Conservation (phyloP, 306 rosid genomes). For the Prunus fruticosa region DNA sequence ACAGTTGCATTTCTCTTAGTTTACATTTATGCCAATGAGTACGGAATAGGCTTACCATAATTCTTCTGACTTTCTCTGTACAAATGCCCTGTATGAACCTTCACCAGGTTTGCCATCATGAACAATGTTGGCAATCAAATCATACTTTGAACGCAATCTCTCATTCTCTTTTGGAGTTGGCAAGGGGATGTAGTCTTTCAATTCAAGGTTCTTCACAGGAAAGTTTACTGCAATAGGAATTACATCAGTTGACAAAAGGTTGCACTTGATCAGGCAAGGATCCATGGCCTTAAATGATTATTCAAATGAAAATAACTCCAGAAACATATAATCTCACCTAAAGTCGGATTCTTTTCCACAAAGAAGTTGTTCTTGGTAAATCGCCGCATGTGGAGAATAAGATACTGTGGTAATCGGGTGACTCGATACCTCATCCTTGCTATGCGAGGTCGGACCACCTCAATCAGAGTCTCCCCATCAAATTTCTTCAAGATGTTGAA, state of each 20-base stretch:
- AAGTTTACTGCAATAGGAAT: slow-evolving; percentile 65
- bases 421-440: slow-evolving; percentile 93
- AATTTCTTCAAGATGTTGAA: slow-evolving; percentile 94
- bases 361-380: slow-evolving; percentile 95
- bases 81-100: slow-evolving; percentile 87
- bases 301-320: not conserved
- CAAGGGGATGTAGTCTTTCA: slow-evolving; percentile 95
- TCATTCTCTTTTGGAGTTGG: slow-evolving; percentile 70
- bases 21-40: not conserved
- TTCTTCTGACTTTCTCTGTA: slow-evolving; percentile 89
- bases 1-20: not conserved
- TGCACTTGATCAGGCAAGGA: slow-evolving; percentile 8
- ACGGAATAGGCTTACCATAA: slow-evolving; percentile 52
- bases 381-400: slow-evolving; percentile 89
- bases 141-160: slow-evolving; percentile 72
- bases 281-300: not conserved
- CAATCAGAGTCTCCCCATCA: slow-evolving; percentile 89
- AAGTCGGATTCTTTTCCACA: slow-evolving; percentile 96
- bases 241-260: slow-evolving; percentile 12
- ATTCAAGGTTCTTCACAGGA: slow-evolving; percentile 93
- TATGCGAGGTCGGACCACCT: slow-evolving; percentile 86
- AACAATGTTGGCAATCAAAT: slow-evolving; percentile 84
- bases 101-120: slow-evolving; percentile 95
- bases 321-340: slow-evolving; percentile 39
- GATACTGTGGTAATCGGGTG: slow-evolving; percentile 74